phyloP scores from a whole-genome alignment of 805 yeast genomes.

The Yarrowia keelungensis region DNA sequence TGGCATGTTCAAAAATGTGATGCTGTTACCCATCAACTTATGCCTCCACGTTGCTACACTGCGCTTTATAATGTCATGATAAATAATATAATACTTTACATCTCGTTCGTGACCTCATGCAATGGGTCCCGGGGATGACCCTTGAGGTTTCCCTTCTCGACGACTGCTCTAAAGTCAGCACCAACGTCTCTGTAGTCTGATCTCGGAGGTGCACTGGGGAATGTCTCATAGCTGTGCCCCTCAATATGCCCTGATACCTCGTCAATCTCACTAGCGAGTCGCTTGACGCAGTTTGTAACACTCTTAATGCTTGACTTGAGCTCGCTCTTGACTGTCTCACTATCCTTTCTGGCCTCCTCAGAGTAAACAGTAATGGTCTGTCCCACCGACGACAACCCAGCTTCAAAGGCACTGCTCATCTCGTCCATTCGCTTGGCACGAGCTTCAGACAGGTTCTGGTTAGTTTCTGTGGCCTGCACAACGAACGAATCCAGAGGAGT shows the following conservation, averaged over 20 bases:
- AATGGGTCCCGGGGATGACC: constrained; percentile 20
- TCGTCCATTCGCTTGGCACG: constrained; percentile 15
- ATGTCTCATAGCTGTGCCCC: background rate
- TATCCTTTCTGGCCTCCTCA: background rate
- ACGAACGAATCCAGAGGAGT: constrained; percentile 25
- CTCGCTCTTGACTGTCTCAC: background rate
- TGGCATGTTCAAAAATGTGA: too few species aligned
- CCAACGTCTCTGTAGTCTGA: background rate
- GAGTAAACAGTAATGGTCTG: constrained; percentile 5
- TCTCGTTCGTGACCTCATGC: constrained; percentile 27
- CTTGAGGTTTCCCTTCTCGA: constrained; percentile 11
- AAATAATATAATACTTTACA: constrained; percentile 27
- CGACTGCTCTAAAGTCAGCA: constrained; percentile 20
- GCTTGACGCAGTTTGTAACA: background rate
- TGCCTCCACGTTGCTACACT: too few species aligned
- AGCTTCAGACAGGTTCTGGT: background rate
- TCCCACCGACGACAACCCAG: background rate
- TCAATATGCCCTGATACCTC: constrained; percentile 14
- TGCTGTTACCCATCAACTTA: too few species aligned
- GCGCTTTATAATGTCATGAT: background rate
- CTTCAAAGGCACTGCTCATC: constrained; percentile 13
- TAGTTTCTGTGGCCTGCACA: constrained; percentile 27
- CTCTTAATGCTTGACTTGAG: background rate
- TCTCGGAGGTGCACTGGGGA: constrained; percentile 16
- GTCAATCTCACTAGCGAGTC: constrained; percentile 10